phyloP scores from a whole-genome alignment of 371 early-diverging fungal genomes.

The Mucor sp. region DNA sequence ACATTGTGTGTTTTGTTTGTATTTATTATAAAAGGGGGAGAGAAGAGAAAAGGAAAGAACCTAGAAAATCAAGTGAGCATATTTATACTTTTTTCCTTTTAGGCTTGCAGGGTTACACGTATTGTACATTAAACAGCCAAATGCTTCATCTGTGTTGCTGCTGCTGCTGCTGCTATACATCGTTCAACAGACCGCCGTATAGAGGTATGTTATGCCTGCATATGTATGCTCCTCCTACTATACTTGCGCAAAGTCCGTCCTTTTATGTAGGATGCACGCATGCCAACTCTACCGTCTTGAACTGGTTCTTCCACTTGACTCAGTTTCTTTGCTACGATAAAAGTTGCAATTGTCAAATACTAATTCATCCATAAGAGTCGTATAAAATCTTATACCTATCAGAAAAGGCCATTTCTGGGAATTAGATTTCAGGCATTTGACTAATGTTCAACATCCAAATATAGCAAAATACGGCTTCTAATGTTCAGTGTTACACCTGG shows the following conservation, averaged over 20 bases:
- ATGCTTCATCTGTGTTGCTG: not conserved
- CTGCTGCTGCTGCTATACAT: not conserved
- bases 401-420: not conserved
- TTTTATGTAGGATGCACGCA: not conserved
- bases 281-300: too few relatives aligned
- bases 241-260: not conserved
- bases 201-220: too few relatives aligned
- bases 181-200: too few relatives aligned
- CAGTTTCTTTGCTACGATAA: not conserved
- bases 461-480: not conserved
- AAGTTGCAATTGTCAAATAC: not conserved
- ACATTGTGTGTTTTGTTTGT: not conserved
- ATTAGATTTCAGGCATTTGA: not conserved
- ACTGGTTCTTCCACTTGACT: not conserved
- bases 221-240: too few relatives aligned
- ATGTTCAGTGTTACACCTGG: not conserved
- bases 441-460: not conserved
- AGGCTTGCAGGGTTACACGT: not conserved
- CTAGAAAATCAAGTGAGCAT: not conserved
- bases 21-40: not conserved
- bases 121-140: not conserved
- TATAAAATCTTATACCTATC: not conserved
- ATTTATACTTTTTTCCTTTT: not conserved
- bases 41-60: conserved; percentile 4
- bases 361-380: not conserved